Evolutionary conservation across 2,329 filamentous ascomycete genomes (phyloP), one percentile per base, ranked within the genome.

Genomic region (Aspergillus sp.): DNA sequence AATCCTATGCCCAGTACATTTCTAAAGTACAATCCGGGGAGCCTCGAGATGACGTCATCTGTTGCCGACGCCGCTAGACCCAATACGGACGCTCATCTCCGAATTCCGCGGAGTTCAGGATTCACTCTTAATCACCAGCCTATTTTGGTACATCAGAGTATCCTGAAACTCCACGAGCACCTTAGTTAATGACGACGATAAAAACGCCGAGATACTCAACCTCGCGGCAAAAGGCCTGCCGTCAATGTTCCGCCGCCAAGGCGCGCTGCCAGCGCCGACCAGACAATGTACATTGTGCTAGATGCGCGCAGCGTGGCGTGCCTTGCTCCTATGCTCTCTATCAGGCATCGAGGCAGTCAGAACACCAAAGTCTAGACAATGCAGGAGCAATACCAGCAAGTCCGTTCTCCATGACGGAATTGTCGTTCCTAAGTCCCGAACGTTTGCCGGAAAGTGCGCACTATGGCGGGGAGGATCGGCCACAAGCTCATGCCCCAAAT

Each of bases 171-270:
- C 25, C 25, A 50, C 48, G 22, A 15, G 25, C 15, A 49, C 4
- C 13, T 17, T 6, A 50, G 25, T 28, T 28, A 28, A 25, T 17
- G 3, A 6, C 17, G 11, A 53, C 38, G 50, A 19, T 19, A 19
- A 31, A 43, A 3, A 45, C 46, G 28, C 38, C 55, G 9, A 38
- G 54, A 50, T 57, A 57, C 54, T 57, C 54, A 15, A 50, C 54
- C 23, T 57, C 54, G 5, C 45, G 54, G 13, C 54, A 57, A 25
- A 57, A 57, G 22, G 45, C 54, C 28, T 57, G 54, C 34, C 54
- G 25, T 6, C 54, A 50, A n/a, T 57, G 54, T 19, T 34, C 54
- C 8, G 48, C 17, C 17, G 54, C 54, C n/a, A 57, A 57, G 23
- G 45, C 54, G 7, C 54, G 54, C 7, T 57, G 54, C 23, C 25